phyloP scores from a whole-genome alignment of 805 yeast genomes.

The Yamadazyma endophytica region DNA sequence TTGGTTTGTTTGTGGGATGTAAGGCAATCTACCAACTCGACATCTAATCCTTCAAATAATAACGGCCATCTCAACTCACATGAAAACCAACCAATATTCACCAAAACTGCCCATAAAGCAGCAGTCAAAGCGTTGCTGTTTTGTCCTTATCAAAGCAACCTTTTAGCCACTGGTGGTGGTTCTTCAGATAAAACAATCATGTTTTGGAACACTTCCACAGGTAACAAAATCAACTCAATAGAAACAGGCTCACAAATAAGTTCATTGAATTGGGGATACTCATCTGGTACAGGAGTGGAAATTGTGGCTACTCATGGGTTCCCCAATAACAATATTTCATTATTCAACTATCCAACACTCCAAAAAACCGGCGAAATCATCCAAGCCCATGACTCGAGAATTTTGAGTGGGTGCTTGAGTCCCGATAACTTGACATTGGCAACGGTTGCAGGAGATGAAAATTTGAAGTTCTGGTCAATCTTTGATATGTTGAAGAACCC shows the following conservation, averaged over 20 bases:
- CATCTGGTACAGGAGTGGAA: conserved; percentile 69
- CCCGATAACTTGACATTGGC: conserved; percentile 91
- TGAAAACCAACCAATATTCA: conserved; percentile 60
- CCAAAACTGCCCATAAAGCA: conserved; percentile 79
- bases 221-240: conserved; percentile 77
- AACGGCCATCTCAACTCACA: too few species aligned
- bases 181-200: conserved; percentile 83
- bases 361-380: conserved; percentile 83
- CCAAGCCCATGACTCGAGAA: conserved; percentile 87
- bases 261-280: conserved; percentile 88
- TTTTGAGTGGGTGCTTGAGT: conserved; percentile 75
- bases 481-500: conserved; percentile 51
- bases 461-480: conserved; percentile 88
- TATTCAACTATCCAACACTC: conserved; percentile 82
- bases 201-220: conserved; percentile 94
- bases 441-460: conserved; percentile 95
- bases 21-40: conserved; percentile 31
- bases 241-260: conserved; percentile 94
- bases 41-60: too few species aligned
- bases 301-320: conserved; percentile 92
- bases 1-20: conserved; percentile 92
- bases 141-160: conserved; percentile 82
- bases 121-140: conserved; percentile 94
- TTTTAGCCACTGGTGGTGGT: conserved; percentile 97
- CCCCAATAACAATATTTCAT: conserved; percentile 78